These are phyloP conservation scores for Chalciporus chontae DNA, from an alignment of 768 basidiomycete species.

Conservation along the genomic window DNA sequence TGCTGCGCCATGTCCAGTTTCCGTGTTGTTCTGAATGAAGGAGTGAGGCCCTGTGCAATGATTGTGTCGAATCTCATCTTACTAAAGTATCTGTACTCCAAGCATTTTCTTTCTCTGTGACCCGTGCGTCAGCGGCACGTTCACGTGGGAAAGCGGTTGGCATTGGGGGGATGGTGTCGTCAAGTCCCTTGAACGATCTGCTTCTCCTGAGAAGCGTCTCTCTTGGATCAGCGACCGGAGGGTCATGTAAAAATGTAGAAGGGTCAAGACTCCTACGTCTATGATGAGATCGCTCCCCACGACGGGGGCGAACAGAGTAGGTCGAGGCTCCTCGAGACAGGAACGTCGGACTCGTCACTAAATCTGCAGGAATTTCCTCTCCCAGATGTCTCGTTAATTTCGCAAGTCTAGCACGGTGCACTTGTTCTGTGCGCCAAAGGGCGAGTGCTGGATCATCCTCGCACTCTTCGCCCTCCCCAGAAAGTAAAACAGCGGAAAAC, in stretches of 20 bases:
- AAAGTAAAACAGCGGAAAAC: conserved; percentile 13
- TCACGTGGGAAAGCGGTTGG: background rate
- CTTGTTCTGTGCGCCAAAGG: conserved; percentile 17
- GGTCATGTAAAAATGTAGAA: background rate
- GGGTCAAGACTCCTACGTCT: conserved; percentile 18
- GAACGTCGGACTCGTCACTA: conserved; percentile 20
- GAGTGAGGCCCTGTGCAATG: conserved; percentile 2
- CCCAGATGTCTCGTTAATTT: conserved; percentile 38
- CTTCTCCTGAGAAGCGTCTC: conserved; percentile 24
- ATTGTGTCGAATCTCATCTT: background rate
- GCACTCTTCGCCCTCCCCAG: conserved; percentile 1
- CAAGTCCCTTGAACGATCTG: conserved; percentile 25
- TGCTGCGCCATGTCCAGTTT: background rate
- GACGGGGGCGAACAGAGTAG: background rate
- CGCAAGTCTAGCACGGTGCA: conserved; percentile 30
- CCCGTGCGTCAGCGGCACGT: background rate
- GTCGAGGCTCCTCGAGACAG: background rate
- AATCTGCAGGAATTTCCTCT: conserved; percentile 36
- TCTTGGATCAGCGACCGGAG: background rate
- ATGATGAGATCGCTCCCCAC: conserved; percentile 2
- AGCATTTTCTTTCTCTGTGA: background rate
- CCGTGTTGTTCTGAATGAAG: background rate
- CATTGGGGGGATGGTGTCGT: background rate
- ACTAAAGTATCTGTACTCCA: conserved; percentile 1
- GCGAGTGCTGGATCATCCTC: conserved; percentile 5